These are phyloP conservation scores for Excoecaria agallocha DNA, from an alignment of 345 rosid genomes.

Conservation along the genomic window DNA sequence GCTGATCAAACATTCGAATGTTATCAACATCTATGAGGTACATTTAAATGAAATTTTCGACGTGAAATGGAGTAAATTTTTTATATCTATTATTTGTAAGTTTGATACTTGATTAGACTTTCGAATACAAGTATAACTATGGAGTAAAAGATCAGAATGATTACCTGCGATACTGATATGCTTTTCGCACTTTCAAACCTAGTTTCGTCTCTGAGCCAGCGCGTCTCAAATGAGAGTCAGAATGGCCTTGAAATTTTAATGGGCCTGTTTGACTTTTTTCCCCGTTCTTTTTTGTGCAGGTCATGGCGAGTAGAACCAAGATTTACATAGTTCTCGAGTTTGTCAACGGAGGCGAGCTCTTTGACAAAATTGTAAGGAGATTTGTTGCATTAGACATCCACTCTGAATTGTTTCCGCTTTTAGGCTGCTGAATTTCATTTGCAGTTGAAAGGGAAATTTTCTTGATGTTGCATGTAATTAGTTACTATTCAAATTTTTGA, in stretches of 20 bases:
- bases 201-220: too few relatives aligned
- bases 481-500: not conserved
- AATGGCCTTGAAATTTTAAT: not conserved
- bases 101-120: too few relatives aligned
- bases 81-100: too few relatives aligned
- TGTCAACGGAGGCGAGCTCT: conserved; percentile 87
- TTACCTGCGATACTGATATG: too few relatives aligned
- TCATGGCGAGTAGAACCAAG: conserved; percentile 86
- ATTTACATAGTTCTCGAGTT: conserved; percentile 88
- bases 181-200: too few relatives aligned
- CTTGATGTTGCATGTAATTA: not conserved
- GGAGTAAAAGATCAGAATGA: too few relatives aligned
- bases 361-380: conserved; percentile 79
- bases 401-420: not conserved
- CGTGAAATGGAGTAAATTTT: too few relatives aligned
- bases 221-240: too few relatives aligned
- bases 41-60: not conserved
- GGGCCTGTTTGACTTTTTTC: not conserved
- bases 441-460: not conserved
- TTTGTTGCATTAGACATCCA: not conserved
- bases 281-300: conserved; percentile 36
- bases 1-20: conserved; percentile 93
- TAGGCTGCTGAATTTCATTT: not conserved
- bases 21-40: conserved; percentile 81
- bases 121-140: too few relatives aligned